These are phyloP conservation scores for Colletotrichum camelliae DNA, from an alignment of 2,329 filamentous ascomycete genomes.

Conservation along the genomic window DNA sequence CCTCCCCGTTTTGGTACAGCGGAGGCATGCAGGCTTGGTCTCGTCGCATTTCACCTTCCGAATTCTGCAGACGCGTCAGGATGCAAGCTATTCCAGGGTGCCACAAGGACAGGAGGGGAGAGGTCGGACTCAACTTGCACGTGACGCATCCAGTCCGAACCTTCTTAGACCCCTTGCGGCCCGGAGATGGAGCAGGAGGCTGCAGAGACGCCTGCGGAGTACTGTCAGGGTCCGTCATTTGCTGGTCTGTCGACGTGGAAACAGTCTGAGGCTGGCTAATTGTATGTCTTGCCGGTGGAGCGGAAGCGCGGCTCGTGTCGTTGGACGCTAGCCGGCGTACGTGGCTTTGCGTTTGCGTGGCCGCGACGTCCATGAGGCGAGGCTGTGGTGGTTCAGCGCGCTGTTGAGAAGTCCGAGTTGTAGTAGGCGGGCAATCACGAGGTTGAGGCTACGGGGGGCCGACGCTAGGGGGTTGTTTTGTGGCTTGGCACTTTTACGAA, in stretches of 20 bases:
- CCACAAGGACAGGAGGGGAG: not conserved
- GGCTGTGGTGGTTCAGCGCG: not conserved
- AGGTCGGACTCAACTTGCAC: constrained; percentile 53
- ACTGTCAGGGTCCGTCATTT: not conserved
- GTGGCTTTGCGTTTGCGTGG: not conserved
- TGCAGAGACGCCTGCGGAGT: constrained; percentile 4
- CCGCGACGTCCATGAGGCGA: not conserved
- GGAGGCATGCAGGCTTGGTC: constrained; percentile 54
- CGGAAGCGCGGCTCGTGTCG: not conserved
- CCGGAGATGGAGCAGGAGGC: constrained; percentile 1
- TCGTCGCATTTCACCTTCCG: constrained; percentile 65
- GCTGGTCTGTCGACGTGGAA: not conserved
- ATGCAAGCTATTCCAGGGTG: not conserved
- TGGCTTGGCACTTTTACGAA: not conserved
- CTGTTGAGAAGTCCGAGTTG: not conserved
- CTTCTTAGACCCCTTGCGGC: constrained; percentile 49
- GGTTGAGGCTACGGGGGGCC: not conserved
- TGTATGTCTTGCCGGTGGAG: not conserved
- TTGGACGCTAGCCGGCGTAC: not conserved
- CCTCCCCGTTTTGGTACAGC: constrained; percentile 60
- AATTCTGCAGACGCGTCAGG: constrained; percentile 39
- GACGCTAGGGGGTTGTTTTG: not conserved
- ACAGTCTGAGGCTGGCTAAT: not conserved
- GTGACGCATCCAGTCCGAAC: constrained; percentile 58
- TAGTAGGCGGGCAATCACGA: constrained; percentile 13